A percentile compares a stretch with the other conserved stretches of the same genome.
Evolutionary conservation across 2,329 filamentous ascomycete genomes (phyloP).

Genomic region (Arthrobotrys iridis): DNA sequence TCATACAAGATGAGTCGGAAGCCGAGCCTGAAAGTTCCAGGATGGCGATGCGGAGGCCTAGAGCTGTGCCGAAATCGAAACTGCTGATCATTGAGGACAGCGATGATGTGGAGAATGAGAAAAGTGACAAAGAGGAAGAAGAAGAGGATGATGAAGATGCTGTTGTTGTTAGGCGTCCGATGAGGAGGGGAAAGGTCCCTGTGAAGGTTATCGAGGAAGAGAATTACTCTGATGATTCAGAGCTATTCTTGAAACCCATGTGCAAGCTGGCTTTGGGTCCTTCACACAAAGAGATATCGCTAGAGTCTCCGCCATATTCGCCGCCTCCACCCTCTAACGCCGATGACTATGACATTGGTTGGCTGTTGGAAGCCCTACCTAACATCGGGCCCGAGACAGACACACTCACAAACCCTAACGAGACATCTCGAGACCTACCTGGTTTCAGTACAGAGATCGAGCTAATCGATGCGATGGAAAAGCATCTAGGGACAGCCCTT

Average conservation of each 20-base stretch:
- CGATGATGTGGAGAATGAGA: neutral
- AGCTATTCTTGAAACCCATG: too few species aligned
- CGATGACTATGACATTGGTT: too few species aligned
- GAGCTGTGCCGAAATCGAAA: conserved; percentile 4
- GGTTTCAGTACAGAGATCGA: neutral
- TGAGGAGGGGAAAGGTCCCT: neutral
- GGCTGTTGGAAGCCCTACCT: too few species aligned
- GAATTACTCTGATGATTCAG: too few species aligned
- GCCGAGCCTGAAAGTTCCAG: neutral
- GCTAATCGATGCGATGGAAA: neutral
- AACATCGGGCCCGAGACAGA: too few species aligned
- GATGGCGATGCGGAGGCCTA: conserved; percentile 8
- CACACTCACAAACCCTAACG: too few species aligned
- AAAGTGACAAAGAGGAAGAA: neutral
- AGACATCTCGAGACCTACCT: neutral
- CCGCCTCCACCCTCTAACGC: too few species aligned
- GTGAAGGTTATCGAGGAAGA: neutral
- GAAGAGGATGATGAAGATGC: neutral
- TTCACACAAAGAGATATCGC: too few species aligned
- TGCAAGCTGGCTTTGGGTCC: too few species aligned
- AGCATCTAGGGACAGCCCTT: neutral
- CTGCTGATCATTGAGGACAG: neutral
- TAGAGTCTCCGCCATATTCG: too few species aligned
- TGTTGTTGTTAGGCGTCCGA: too few species aligned
- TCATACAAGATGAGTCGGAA: neutral